A percentile compares a stretch with the other conserved stretches of the same genome.
Evolutionary conservation across 257 asterid genomes (phyloP).

Genomic region (Solanum microdontum): DNA sequence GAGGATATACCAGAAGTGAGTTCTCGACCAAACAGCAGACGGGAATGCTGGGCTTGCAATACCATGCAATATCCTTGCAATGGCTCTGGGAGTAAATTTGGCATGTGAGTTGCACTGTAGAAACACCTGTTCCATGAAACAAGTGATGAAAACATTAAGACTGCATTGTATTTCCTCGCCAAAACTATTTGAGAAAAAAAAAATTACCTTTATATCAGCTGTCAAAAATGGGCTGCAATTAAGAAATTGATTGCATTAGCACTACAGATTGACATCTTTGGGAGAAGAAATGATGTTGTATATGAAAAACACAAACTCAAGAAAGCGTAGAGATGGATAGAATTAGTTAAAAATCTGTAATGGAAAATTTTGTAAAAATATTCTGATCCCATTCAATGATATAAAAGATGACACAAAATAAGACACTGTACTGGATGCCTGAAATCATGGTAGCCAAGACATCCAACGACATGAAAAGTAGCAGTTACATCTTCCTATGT

Average conservation of each 20-base stretch:
- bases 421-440: not conserved
- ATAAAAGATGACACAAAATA: not conserved
- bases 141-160: constrained; percentile 9
- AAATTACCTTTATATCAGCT: constrained; percentile 77
- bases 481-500: not conserved
- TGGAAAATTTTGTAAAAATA: not conserved
- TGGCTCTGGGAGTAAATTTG: constrained; percentile 83
- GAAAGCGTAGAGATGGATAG: not conserved
- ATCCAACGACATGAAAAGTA: not conserved
- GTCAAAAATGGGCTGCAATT: constrained; percentile 70
- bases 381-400: not conserved
- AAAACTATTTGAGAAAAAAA: not conserved
- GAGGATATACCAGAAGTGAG: constrained; percentile 79
- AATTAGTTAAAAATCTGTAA: not conserved
- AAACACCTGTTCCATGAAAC: constrained; percentile 53
- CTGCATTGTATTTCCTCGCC: not conserved
- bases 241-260: constrained; percentile 16
- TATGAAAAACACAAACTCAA: not conserved
- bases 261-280: not conserved
- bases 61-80: constrained; percentile 90
- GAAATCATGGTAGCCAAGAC: not conserved
- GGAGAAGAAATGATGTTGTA: not conserved
- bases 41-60: constrained; percentile 87
- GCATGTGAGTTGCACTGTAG: constrained; percentile 72
- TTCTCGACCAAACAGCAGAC: constrained; percentile 76